phyloP scores from a whole-genome alignment of 495 filamentous ascomycete species.

The Delitschia confertaspora region DNA sequence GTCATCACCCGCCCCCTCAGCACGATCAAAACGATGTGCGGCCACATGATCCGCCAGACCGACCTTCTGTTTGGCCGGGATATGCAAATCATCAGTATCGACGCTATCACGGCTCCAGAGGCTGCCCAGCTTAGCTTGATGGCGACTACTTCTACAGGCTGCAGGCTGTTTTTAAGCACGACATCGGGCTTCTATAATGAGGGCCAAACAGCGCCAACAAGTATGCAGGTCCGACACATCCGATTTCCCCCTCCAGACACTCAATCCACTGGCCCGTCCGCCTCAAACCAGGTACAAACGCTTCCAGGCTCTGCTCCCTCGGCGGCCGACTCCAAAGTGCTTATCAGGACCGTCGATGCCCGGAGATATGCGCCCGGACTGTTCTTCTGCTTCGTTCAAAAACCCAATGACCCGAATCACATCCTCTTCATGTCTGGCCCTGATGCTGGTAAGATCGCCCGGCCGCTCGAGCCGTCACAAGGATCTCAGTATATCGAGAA shows the following conservation, averaged over 20 bases:
- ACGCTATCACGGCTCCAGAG: constrained; percentile 70
- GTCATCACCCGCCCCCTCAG: constrained; percentile 49
- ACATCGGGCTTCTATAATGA: constrained; percentile 61
- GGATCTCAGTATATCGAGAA: constrained; percentile 50
- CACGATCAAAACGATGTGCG: constrained; percentile 56
- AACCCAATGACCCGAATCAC: constrained; percentile 47
- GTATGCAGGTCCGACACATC: constrained; percentile 93
- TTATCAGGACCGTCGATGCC: constrained; percentile 20
- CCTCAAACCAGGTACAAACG: constrained; percentile 28
- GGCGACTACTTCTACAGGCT: constrained; percentile 82
- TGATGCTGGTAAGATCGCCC: constrained; percentile 68
- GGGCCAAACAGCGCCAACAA: constrained; percentile 62
- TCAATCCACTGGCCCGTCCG: constrained; percentile 26
- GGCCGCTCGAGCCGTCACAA: constrained; percentile 39
- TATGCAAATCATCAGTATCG: constrained; percentile 68
- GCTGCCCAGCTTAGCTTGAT: constrained; percentile 79
- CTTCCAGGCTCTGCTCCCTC: constrained; percentile 28
- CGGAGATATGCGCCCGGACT: constrained; percentile 77
- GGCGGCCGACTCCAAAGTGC: constrained; percentile 33
- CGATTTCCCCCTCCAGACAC: constrained; percentile 69
- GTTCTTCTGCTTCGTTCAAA: constrained; percentile 71
- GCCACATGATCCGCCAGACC: constrained; percentile 62
- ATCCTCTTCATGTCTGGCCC: constrained; percentile 76
- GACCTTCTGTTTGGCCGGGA: constrained; percentile 56
- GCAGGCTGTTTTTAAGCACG: constrained; percentile 83